phyloP scores from a whole-genome alignment of 805 yeast genomes.

The Wickerhamomyces rabaulensis region DNA sequence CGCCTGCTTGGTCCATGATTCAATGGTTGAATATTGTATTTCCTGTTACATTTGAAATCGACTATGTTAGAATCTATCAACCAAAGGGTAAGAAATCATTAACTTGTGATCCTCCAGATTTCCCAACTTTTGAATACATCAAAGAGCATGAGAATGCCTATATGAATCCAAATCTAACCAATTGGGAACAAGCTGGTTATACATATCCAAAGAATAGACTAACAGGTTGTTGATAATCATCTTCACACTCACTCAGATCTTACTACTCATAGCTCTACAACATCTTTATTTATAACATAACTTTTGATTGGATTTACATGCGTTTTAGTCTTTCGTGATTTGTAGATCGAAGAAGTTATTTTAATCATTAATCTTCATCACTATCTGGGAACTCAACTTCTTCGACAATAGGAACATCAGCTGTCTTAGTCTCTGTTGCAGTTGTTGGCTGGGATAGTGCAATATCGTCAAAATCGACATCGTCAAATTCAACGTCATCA shows the following conservation, averaged over 20 bases:
- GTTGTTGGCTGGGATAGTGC: conserved; percentile 14
- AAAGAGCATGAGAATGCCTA: conserved; percentile 66
- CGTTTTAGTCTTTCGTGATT: neutral
- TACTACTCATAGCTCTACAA: neutral
- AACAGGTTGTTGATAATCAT: conserved; percentile 29
- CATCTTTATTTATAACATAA: neutral
- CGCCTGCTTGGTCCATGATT: conserved; percentile 90
- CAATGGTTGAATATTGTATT: conserved; percentile 80
- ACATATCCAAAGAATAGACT: conserved; percentile 56
- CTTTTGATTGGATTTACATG: no score
- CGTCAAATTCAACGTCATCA: conserved; percentile 44
- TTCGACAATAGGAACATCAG: conserved; percentile 9
- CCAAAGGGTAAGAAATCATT: conserved; percentile 52
- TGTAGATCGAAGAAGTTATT: neutral
- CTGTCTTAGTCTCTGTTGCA: neutral
- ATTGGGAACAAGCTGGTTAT: conserved; percentile 76
- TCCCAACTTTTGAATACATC: conserved; percentile 85
- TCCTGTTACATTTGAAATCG: conserved; percentile 74
- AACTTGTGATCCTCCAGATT: conserved; percentile 83
- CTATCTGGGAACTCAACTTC: conserved; percentile 27
- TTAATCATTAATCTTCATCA: conserved; percentile 17
- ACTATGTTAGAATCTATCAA: conserved; percentile 90
- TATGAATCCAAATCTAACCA: conserved; percentile 59
- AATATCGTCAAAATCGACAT: conserved; percentile 29
- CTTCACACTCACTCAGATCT: neutral